Conservation (phyloP, 495 filamentous ascomycete species). For the Echria macrotheca region DNA sequence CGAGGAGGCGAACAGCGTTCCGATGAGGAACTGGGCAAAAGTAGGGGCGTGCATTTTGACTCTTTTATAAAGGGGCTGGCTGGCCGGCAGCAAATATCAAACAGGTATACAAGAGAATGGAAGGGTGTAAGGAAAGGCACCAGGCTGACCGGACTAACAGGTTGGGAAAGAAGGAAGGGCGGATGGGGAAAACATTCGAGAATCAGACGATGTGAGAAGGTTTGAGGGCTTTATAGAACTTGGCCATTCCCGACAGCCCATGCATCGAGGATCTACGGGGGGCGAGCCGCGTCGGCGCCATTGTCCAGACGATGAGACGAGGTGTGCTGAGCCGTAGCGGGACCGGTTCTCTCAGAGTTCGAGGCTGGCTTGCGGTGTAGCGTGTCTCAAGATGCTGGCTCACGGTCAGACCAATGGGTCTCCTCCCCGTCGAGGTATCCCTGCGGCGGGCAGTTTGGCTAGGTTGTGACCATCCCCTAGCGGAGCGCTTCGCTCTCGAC, state of each 20-base stretch:
- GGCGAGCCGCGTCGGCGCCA: too few relatives aligned
- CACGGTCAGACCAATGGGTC: not conserved
- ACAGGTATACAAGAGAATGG: conserved; percentile 12
- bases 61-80: conserved; percentile 11
- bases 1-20: conserved; percentile 27
- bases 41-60: conserved; percentile 31
- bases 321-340: too few relatives aligned
- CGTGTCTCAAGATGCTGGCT: conserved; percentile 17
- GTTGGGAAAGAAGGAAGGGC: conserved; percentile 1
- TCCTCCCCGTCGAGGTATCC: not conserved
- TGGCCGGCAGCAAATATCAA: conserved; percentile 17
- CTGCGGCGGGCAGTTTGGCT: not conserved
- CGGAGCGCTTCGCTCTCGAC: too few relatives aligned
- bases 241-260: conserved; percentile 4
- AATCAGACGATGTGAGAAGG: conserved; percentile 10
- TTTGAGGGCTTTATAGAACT: conserved; percentile 20
- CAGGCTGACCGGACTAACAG: conserved; percentile 4
- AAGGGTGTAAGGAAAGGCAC: conserved; percentile 13
- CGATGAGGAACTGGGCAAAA: conserved; percentile 28
- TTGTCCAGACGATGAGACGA: too few relatives aligned
- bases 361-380: not conserved
- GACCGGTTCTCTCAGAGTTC: too few relatives aligned
- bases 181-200: conserved; percentile 7
- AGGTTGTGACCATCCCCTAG: too few relatives aligned
- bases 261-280: too few relatives aligned